These are phyloP conservation scores for Paracoccidioides lutzii DNA, from an alignment of 2,329 filamentous ascomycete species.

Conservation along the genomic window DNA sequence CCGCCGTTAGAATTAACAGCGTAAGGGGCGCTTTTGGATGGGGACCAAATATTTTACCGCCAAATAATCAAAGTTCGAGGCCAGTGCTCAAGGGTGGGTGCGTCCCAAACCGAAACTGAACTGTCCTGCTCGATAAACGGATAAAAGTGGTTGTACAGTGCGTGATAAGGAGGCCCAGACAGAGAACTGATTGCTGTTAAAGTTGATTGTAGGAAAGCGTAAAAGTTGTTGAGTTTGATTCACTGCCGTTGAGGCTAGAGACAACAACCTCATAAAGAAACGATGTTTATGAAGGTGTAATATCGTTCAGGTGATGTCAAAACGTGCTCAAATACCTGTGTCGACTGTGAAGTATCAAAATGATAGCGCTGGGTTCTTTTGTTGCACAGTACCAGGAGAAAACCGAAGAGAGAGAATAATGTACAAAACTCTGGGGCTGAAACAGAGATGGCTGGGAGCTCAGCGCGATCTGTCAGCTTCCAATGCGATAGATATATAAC, in stretches of 20 bases:
- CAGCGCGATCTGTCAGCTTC: conserved; percentile 6
- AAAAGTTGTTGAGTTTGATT: neutral
- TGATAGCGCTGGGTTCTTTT: neutral
- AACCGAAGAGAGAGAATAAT: conserved; percentile 3
- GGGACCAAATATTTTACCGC: neutral
- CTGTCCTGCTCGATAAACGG: neutral
- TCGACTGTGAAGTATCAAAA: neutral
- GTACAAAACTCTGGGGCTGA: conserved; percentile 2
- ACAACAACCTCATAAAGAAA: neutral
- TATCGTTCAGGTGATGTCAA: conserved; percentile 2
- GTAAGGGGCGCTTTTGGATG: neutral
- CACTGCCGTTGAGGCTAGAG: neutral
- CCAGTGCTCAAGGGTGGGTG: neutral
- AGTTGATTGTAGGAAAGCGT: neutral
- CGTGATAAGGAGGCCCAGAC: neutral
- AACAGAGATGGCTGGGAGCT: neutral
- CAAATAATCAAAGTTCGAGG: neutral
- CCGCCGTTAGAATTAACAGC: neutral
- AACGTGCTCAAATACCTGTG: neutral
- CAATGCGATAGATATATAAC: neutral
- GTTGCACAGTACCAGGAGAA: neutral
- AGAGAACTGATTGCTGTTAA: neutral
- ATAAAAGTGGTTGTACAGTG: neutral
- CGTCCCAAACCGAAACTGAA: neutral
- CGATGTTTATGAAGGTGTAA: neutral